phyloP scores from a whole-genome alignment of 129 eudicot species.

The Apium graveolens region DNA sequence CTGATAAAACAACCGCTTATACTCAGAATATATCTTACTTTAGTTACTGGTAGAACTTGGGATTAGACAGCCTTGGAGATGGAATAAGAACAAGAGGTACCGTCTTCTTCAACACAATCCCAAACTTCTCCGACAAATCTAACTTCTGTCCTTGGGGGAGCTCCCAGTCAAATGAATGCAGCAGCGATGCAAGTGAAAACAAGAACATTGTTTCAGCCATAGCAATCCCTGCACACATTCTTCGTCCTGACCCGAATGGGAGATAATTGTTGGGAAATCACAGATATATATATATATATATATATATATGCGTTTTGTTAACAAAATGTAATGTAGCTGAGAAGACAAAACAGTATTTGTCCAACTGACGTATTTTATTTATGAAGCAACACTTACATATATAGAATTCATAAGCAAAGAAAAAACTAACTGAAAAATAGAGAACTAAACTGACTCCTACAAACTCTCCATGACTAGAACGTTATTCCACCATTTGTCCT shows the following conservation, averaged over 20 bases:
- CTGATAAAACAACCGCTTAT: not conserved
- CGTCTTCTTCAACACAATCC: slow-evolving; percentile 47
- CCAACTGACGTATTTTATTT: too few species aligned
- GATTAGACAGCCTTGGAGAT: slow-evolving; percentile 33
- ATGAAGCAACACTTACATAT: too few species aligned
- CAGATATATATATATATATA: too few species aligned
- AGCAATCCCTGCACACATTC: slow-evolving; percentile 49
- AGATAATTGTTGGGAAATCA: too few species aligned
- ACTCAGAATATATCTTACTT: not conserved
- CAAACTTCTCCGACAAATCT: slow-evolving; percentile 45
- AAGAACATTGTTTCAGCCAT: slow-evolving; percentile 56
- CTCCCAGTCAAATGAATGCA: slow-evolving; percentile 53
- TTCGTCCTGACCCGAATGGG: slow-evolving; percentile 50
- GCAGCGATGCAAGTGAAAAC: slow-evolving; percentile 38
- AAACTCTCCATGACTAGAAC: too few species aligned
- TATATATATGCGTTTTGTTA: too few species aligned
- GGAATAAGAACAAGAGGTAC: slow-evolving; percentile 38
- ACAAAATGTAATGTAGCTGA: too few species aligned
- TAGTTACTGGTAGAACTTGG: slow-evolving; percentile 10
- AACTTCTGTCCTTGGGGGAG: slow-evolving; percentile 24
- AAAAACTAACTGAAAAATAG: too few species aligned
- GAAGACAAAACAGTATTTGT: too few species aligned
- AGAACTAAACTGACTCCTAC: too few species aligned
- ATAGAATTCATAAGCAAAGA: too few species aligned
- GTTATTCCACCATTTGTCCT: too few species aligned